These are phyloP conservation scores for Laguncularia racemosa DNA, from an alignment of 345 rosid species.

Conservation along the genomic window DNA sequence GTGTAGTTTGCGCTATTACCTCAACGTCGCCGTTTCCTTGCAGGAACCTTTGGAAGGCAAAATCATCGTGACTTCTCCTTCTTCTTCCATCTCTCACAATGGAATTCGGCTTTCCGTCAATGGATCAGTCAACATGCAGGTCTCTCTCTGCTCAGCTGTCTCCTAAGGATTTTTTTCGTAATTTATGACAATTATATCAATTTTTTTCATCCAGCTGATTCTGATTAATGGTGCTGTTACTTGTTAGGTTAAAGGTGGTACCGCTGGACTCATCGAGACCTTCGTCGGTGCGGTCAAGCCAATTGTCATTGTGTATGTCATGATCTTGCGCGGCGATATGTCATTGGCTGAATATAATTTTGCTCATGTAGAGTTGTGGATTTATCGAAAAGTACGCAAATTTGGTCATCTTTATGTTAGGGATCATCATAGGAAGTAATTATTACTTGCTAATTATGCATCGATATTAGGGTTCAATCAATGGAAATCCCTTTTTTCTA, in stretches of 20 bases:
- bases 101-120: slow-evolving; percentile 56
- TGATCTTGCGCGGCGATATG: not conserved
- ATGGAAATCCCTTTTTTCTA: too few species aligned
- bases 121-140: slow-evolving; percentile 81
- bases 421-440: not conserved
- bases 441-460: not conserved
- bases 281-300: slow-evolving; percentile 79
- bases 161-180: not conserved
- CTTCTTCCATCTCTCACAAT: slow-evolving; percentile 63
- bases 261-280: slow-evolving; percentile 84
- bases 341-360: not conserved
- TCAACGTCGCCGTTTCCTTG: not conserved
- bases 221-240: not conserved
- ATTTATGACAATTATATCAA: too few species aligned
- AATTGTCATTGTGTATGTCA: slow-evolving; percentile 47
- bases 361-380: too few species aligned
- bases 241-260: slow-evolving; percentile 74
- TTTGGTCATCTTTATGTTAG: not conserved
- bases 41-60: slow-evolving; percentile 73
- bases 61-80: slow-evolving; percentile 58
- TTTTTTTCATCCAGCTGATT: not conserved
- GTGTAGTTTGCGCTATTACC: too few species aligned
- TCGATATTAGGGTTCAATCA: too few species aligned
- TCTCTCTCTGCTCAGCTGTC: slow-evolving; percentile 5
- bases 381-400: too few species aligned